Conservation (phyloP, 2,329 filamentous ascomycete genomes). For the Phaeosphaeriaceae sp. region DNA sequence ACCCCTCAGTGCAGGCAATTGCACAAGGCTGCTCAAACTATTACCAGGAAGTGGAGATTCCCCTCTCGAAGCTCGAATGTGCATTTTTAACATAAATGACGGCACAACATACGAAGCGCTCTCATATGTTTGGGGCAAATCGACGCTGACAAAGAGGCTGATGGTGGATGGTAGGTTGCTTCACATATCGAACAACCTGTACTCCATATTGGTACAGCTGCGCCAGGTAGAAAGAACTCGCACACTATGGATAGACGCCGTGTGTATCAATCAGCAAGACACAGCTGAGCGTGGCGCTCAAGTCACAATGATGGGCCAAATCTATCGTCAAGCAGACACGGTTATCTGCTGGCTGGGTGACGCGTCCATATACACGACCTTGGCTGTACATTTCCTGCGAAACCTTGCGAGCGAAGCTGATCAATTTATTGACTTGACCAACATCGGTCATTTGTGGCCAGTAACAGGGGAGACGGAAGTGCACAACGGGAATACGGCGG, state of each 20-base stretch:
- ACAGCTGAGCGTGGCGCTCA: background rate
- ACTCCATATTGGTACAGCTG: background rate
- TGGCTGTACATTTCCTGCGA: background rate
- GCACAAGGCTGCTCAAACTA: background rate
- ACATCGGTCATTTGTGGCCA: background rate
- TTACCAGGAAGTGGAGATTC: background rate
- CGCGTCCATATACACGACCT: background rate
- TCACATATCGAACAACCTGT: background rate
- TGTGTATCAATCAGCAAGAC: conserved; percentile 7
- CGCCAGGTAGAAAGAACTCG: background rate
- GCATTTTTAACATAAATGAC: background rate
- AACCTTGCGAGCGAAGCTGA: background rate
- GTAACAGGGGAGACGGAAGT: background rate
- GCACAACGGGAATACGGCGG: background rate
- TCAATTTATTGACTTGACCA: background rate
- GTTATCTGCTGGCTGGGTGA: conserved; percentile 4
- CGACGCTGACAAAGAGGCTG: background rate
- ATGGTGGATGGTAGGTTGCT: background rate
- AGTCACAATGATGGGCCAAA: conserved; percentile 2
- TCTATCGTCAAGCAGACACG: background rate
- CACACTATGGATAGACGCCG: conserved; percentile 4
- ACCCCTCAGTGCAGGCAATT: background rate
- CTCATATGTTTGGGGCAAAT: background rate
- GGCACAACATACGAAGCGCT: background rate
- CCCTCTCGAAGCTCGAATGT: background rate